These are phyloP conservation scores for Toxicodendron radicans DNA, from an alignment of 345 rosid species.

Conservation along the genomic window DNA sequence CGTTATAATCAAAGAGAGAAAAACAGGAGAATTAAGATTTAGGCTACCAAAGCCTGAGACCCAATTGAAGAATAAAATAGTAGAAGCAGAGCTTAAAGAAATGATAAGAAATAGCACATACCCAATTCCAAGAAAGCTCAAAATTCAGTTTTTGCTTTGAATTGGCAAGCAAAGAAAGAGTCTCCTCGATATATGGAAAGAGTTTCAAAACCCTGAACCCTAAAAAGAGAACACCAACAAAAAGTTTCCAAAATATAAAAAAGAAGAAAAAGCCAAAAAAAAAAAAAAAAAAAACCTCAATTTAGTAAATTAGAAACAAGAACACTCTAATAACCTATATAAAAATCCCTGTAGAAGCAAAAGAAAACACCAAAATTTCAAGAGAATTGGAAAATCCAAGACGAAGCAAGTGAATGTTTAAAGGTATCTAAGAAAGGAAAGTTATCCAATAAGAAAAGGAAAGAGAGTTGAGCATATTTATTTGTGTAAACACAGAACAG, in stretches of 20 bases:
- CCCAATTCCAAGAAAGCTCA: conserved; percentile 19
- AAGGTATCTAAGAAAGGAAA: conserved; percentile 26
- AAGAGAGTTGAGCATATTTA: too few species aligned
- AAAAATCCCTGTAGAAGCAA: not conserved
- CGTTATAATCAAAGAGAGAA: too few species aligned
- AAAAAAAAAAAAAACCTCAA: conserved; percentile 30
- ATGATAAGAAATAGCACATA: not conserved
- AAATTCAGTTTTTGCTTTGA: not conserved
- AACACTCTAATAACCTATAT: conserved; percentile 6
- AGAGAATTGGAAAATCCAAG: conserved; percentile 27
- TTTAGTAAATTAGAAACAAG: conserved; percentile 10
- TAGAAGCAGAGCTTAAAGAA: not conserved
- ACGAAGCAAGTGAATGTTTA: not conserved
- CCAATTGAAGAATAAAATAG: conserved; percentile 4
- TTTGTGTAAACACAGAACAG: not conserved
- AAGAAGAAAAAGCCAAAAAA: conserved; percentile 3
- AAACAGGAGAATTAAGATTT: not conserved
- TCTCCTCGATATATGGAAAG: not conserved
- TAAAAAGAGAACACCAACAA: conserved; percentile 8
- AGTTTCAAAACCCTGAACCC: conserved; percentile 56
- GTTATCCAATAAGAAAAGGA: conserved; percentile 21
- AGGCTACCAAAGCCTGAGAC: not conserved
- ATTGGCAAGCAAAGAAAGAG: not conserved
- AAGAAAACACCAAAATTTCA: conserved; percentile 1
- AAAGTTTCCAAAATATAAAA: conserved; percentile 7